Conservation (phyloP, 2,329 filamentous ascomycete species). For the Escovopsis sp. region DNA sequence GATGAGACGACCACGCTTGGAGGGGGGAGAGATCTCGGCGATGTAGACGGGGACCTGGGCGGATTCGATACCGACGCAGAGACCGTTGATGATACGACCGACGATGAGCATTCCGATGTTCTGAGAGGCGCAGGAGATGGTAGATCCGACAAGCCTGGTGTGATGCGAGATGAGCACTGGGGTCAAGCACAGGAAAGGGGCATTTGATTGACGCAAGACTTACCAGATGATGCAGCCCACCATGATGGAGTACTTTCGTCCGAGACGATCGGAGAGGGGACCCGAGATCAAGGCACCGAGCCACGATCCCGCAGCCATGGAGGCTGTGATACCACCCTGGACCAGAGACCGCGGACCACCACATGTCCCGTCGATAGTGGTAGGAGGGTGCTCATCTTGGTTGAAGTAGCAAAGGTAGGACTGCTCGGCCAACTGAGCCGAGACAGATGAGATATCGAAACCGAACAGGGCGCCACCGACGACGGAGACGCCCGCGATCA, state of each 20-base stretch:
- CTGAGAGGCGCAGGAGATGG: constrained; percentile 28
- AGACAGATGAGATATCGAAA: constrained; percentile 44
- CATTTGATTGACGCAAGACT: constrained; percentile 10
- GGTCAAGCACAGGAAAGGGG: not conserved
- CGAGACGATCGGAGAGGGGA: constrained; percentile 32
- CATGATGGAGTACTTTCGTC: constrained; percentile 36
- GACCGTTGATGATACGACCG: constrained; percentile 48
- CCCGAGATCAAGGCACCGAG: constrained; percentile 34
- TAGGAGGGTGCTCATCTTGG: constrained; percentile 19
- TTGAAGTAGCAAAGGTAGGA: constrained; percentile 26
- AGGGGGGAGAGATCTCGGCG: constrained; percentile 44
- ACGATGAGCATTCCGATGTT: constrained; percentile 36
- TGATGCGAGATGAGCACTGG: not conserved
- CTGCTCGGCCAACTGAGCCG: constrained; percentile 25
- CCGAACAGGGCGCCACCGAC: constrained; percentile 31
- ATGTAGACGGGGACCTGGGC: constrained; percentile 59
- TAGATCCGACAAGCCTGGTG: constrained; percentile 32
- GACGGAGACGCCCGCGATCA: constrained; percentile 21
- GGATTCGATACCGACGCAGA: constrained; percentile 50
- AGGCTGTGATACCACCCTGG: constrained; percentile 37
- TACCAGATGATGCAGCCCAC: constrained; percentile 36
- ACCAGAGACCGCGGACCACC: constrained; percentile 24
- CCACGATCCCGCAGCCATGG: constrained; percentile 37
- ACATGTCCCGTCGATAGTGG: constrained; percentile 16
- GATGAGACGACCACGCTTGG: constrained; percentile 49